Evolutionary conservation across 495 filamentous ascomycete genomes (phyloP).

Genomic region (Xylaria castorea): DNA sequence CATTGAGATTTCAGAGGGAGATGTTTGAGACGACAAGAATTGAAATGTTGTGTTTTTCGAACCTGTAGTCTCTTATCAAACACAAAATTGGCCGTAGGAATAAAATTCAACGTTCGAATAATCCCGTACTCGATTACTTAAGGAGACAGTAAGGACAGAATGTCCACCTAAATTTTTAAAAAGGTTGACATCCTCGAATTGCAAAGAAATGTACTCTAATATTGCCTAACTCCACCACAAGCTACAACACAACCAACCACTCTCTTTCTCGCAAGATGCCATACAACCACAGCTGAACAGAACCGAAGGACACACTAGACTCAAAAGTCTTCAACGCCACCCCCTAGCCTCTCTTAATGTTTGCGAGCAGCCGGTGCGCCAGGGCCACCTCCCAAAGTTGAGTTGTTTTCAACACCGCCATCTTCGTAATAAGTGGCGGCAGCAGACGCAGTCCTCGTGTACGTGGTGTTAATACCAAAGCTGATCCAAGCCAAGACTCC

Average conservation of each 20-base stretch:
- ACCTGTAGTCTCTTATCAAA: not conserved
- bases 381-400: not conserved
- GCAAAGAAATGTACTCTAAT: not conserved
- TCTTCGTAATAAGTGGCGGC: not conserved
- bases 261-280: not conserved
- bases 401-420: conserved; percentile 12
- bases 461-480: conserved; percentile 57
- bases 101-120: not conserved
- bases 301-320: not conserved
- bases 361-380: not conserved
- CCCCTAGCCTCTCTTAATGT: not conserved
- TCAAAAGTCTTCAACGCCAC: not conserved
- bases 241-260: not conserved
- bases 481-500: conserved; percentile 65
- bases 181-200: not conserved
- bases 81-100: not conserved
- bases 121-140: not conserved
- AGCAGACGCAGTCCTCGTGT: not conserved
- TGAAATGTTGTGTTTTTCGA: too few species aligned
- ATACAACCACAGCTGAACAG: not conserved
- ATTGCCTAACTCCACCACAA: not conserved
- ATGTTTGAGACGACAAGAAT: too few species aligned
- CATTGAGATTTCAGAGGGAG: too few species aligned
- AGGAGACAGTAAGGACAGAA: not conserved
- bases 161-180: not conserved